A percentile compares a stretch with the other conserved stretches of the same genome.
Evolutionary conservation across 202 grass and related monocot species (phyloP).

Genomic region (Hordeum pubiflorum): DNA sequence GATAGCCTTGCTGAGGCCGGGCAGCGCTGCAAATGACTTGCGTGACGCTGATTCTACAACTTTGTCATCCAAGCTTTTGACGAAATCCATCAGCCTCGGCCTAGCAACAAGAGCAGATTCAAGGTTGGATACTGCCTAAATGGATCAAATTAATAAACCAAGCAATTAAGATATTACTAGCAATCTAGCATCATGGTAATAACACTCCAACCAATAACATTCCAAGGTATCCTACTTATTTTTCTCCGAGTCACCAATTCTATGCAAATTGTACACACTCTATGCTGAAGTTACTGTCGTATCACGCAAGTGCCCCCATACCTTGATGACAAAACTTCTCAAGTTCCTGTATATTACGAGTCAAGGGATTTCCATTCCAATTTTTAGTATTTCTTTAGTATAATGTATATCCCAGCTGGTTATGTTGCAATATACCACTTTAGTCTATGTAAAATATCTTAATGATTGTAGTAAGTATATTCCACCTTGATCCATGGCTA

Average conservation of each 20-base stretch:
- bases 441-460: background rate
- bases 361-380: background rate
- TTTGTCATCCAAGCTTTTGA: slow-evolving; percentile 49
- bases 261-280: background rate
- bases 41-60: slow-evolving; percentile 58
- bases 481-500: background rate
- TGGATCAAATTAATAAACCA: background rate
- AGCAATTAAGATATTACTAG: background rate
- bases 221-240: background rate
- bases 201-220: background rate
- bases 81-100: slow-evolving; percentile 78
- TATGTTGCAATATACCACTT: background rate
- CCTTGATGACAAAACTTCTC: background rate
- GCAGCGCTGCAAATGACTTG: slow-evolving; percentile 63
- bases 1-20: slow-evolving; percentile 59
- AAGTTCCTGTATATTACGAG: background rate
- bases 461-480: background rate
- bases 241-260: background rate
- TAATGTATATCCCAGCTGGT: background rate
- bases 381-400: background rate
- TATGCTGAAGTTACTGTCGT: background rate
- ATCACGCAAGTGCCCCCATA: background rate
- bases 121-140: background rate
- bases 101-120: slow-evolving; percentile 20
- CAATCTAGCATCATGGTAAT: background rate